Percentiles rank a stretch among this genome's conserved stretches.
Conservation (phyloP, 108 stramenopile species). For the Seminavis robusta region DNA sequence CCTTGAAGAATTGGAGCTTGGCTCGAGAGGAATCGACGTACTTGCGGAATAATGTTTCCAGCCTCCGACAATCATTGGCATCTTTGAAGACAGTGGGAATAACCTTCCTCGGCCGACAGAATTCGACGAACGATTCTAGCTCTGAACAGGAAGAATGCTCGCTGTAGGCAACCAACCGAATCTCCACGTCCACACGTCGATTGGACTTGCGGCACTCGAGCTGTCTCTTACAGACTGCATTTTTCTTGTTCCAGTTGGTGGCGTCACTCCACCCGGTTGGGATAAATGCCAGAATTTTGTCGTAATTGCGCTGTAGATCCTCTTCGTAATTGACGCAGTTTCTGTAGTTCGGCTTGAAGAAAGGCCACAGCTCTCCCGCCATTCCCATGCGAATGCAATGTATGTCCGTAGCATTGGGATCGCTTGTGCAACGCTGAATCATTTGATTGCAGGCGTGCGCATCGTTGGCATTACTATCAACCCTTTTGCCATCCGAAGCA, state of each 20-base stretch:
- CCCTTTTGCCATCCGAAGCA: background rate
- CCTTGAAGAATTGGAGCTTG: slow-evolving; percentile 48
- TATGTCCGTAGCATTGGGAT: slow-evolving; percentile 33
- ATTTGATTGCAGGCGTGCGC: slow-evolving; percentile 15
- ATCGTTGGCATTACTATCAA: background rate
- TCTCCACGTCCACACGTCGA: slow-evolving; percentile 26
- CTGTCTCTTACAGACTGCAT: slow-evolving; percentile 21
- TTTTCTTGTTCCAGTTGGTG: slow-evolving; percentile 58
- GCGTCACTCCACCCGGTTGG: slow-evolving; percentile 72
- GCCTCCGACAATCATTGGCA: slow-evolving; percentile 36
- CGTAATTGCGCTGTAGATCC: slow-evolving; percentile 19
- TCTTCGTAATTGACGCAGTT: slow-evolving; percentile 36
- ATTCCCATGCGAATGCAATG: slow-evolving; percentile 59
- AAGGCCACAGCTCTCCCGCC: slow-evolving; percentile 58
- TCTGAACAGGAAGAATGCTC: slow-evolving; percentile 84
- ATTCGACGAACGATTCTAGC: slow-evolving; percentile 69
- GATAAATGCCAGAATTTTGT: slow-evolving; percentile 56
- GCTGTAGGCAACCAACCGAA: slow-evolving; percentile 62
- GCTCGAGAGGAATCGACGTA: slow-evolving; percentile 42
- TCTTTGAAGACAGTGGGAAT: slow-evolving; percentile 67
- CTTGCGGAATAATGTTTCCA: slow-evolving; percentile 38
- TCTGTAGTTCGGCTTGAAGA: slow-evolving; percentile 53
- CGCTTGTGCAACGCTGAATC: slow-evolving; percentile 34
- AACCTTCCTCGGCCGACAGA: slow-evolving; percentile 59
- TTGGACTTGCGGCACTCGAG: background rate